phyloP scores from a whole-genome alignment of 306 rosid species.

The cucumber (Cucumis sativus) region Cucumber_9930_V3 NC_026658.2:22494501-22495000 shows the following conservation, averaged over 20 bases:
- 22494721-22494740: conserved; percentile 13
- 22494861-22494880: conserved; percentile 76
- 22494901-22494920: conserved; percentile 91
- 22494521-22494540: neutral
- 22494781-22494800: conserved; percentile 93
- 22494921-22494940: conserved; percentile 29
- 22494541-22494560: neutral
- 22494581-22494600: neutral
- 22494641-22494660: neutral
- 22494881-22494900: conserved; percentile 86
- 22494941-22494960: neutral
- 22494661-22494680: neutral
- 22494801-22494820: conserved; percentile 91
- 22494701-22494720: neutral
- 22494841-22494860: conserved; percentile 74
- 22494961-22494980: neutral
- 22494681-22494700: neutral
- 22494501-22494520: neutral
- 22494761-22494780: conserved; percentile 95
- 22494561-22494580: neutral
- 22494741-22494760: conserved; percentile 91
- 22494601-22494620: neutral
- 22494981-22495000: neutral
- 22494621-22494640: neutral
- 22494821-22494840: conserved; percentile 78